Conservation (phyloP, 495 filamentous ascomycete genomes). For the Chaetomium tenue region DNA sequence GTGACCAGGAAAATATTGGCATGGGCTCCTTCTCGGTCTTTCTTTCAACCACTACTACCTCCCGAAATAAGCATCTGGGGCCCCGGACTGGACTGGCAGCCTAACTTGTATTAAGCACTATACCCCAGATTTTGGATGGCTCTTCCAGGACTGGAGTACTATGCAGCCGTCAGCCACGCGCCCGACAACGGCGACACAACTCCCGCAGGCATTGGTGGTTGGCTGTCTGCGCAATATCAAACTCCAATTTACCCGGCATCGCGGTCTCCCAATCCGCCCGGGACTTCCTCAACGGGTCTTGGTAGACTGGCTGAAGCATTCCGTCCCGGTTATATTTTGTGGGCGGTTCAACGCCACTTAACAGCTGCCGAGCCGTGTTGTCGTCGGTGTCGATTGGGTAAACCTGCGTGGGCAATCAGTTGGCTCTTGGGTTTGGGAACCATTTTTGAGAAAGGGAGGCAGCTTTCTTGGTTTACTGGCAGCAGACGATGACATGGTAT, state of each 20-base stretch:
- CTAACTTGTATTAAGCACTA: constrained; percentile 13
- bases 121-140: constrained; percentile 26
- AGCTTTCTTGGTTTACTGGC: background rate
- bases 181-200: background rate
- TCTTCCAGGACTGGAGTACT: constrained; percentile 1
- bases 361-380: constrained; percentile 23
- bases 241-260: constrained; percentile 28
- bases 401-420: background rate
- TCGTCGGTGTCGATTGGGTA: background rate
- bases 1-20: constrained; percentile 1
- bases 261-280: constrained; percentile 16
- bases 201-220: constrained; percentile 16
- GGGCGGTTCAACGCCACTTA: constrained; percentile 2
- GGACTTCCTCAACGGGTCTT: constrained; percentile 17
- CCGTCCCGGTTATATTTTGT: constrained; percentile 24
- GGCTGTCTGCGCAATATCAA: constrained; percentile 21
- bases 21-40: constrained; percentile 4
- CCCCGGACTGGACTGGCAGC: constrained; percentile 12
- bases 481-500: background rate
- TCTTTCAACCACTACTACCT: constrained; percentile 13
- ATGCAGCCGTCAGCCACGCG: constrained; percentile 16
- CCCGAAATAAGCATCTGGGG: constrained; percentile 19
- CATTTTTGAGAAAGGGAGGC: background rate
- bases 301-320: constrained; percentile 11
- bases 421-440: background rate